phyloP scores from a whole-genome alignment of 371 early-diverging fungal species.

The Blastocladiella emersonii region DNA sequence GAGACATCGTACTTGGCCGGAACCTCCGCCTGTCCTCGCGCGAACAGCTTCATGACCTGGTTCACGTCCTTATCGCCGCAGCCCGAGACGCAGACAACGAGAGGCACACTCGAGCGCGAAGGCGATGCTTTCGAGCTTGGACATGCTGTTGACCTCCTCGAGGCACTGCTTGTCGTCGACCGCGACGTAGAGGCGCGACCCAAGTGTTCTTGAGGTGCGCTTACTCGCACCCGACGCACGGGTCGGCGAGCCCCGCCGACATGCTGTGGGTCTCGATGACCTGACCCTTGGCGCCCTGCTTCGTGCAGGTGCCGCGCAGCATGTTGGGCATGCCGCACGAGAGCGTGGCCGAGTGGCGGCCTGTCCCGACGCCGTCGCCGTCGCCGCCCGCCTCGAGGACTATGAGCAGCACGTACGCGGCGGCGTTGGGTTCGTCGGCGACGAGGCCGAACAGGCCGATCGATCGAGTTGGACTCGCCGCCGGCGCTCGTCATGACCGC shows the following conservation, averaged over 20 bases:
- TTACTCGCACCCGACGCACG: conserved; percentile 95
- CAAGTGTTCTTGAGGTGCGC: conserved; percentile 74
- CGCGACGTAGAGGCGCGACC: conserved; percentile 71
- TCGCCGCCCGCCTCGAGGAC: conserved; percentile 92
- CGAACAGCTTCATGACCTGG: conserved; percentile 50
- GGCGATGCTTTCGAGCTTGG: conserved; percentile 62
- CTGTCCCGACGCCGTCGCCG: conserved; percentile 69
- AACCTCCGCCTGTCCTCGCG: too few species aligned
- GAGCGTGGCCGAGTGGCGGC: conserved; percentile 78
- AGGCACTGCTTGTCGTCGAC: conserved; percentile 77
- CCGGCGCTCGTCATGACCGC: conserved; percentile 92
- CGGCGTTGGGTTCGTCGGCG: conserved; percentile 39
- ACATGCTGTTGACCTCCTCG: conserved; percentile 70
- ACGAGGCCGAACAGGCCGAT: conserved; percentile 96
- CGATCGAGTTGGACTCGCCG: conserved; percentile 90
- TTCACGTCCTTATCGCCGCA: conserved; percentile 96
- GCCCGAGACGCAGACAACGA: conserved; percentile 83
- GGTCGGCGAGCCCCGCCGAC: conserved; percentile 91
- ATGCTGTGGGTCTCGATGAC: conserved; percentile 89
- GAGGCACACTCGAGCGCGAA: conserved; percentile 84
- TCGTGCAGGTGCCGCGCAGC: conserved; percentile 89
- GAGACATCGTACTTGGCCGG: too few species aligned
- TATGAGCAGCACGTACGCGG: conserved; percentile 53
- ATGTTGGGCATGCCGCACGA: conserved; percentile 80
- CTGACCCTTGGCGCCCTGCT: conserved; percentile 86